phyloP scores from a whole-genome alignment of 2,329 filamentous ascomycete species.

The Fusarium burgessii region DNA sequence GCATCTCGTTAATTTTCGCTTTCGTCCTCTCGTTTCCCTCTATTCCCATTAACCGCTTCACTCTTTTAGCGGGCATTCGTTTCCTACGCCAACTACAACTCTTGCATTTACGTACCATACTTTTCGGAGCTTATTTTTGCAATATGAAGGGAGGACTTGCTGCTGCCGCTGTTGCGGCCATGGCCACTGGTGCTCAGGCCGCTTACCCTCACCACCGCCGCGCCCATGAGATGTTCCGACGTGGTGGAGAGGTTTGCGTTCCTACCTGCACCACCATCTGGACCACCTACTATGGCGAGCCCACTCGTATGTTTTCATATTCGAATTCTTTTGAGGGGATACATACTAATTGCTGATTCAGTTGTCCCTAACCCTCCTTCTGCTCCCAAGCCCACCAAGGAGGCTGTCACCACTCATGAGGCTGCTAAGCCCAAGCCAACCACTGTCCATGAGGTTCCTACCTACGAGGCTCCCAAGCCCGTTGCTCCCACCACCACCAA shows the following conservation, averaged over 20 bases:
- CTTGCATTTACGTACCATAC: conserved; percentile 27
- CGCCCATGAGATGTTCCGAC: conserved; percentile 71
- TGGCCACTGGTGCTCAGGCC: conserved; percentile 68
- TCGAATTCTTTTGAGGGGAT: neutral
- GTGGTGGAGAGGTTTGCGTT: conserved; percentile 62
- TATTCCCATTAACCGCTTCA: conserved; percentile 75
- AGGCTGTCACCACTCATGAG: conserved; percentile 29
- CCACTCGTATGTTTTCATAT: conserved; percentile 66
- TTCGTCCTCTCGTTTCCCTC: conserved; percentile 63
- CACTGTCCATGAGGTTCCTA: conserved; percentile 23
- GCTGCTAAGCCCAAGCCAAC: conserved; percentile 27
- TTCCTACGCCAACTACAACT: conserved; percentile 51
- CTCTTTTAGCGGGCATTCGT: conserved; percentile 89
- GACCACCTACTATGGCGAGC: conserved; percentile 75
- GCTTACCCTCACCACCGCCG: conserved; percentile 70
- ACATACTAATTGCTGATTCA: conserved; percentile 42
- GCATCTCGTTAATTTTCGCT: conserved; percentile 57
- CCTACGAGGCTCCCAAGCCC: conserved; percentile 28
- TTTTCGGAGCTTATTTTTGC: conserved; percentile 49
- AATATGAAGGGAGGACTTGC: conserved; percentile 82
- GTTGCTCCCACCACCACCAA: conserved; percentile 49
- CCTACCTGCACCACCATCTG: conserved; percentile 79
- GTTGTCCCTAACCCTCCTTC: conserved; percentile 56
- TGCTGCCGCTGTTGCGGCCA: conserved; percentile 72
- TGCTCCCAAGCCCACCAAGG: conserved; percentile 36